These are phyloP conservation scores for Fusarium equiseti DNA, from an alignment of 2,329 filamentous ascomycete genomes.

Conservation along the genomic window DNA sequence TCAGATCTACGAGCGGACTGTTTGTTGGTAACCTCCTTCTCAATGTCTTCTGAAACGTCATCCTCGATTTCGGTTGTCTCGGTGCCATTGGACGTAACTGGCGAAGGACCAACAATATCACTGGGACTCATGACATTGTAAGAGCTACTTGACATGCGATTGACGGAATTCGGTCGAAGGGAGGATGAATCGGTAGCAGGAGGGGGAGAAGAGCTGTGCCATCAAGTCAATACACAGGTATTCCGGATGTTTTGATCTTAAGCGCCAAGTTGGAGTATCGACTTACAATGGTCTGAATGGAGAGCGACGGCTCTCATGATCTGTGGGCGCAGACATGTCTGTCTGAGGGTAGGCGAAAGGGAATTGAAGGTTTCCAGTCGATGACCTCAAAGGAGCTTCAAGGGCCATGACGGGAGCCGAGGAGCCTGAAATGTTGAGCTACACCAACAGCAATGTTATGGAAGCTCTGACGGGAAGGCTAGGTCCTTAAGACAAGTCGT, in stretches of 20 bases:
- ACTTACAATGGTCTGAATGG: slow-evolving; percentile 67
- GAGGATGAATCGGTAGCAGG: slow-evolving; percentile 58
- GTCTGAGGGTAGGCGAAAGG: slow-evolving; percentile 59
- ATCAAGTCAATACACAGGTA: slow-evolving; percentile 21
- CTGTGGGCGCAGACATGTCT: slow-evolving; percentile 67
- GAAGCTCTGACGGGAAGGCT: slow-evolving; percentile 17
- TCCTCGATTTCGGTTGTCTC: slow-evolving; percentile 88
- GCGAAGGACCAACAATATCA: slow-evolving; percentile 82
- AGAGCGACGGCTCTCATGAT: slow-evolving; percentile 62
- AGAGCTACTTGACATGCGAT: slow-evolving; percentile 60
- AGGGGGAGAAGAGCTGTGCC: slow-evolving; percentile 53
- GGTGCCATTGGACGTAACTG: slow-evolving; percentile 87
- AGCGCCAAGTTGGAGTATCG: not conserved
- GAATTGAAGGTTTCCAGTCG: slow-evolving; percentile 63
- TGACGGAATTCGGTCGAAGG: slow-evolving; percentile 64
- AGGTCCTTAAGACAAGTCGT: slow-evolving; percentile 22
- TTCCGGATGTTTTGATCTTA: not conserved
- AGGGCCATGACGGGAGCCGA: slow-evolving; percentile 52
- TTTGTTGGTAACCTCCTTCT: slow-evolving; percentile 42
- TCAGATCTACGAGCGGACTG: slow-evolving; percentile 47
- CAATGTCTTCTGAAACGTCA: slow-evolving; percentile 73
- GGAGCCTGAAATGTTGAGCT: slow-evolving; percentile 15
- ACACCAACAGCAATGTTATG: slow-evolving; percentile 26
- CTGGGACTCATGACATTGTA: slow-evolving; percentile 72
- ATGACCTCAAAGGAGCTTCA: slow-evolving; percentile 70